These are phyloP conservation scores for Phaeodactylum tricornutum DNA, from an alignment of 108 stramenopile species.

Conservation along the genomic window DNA sequence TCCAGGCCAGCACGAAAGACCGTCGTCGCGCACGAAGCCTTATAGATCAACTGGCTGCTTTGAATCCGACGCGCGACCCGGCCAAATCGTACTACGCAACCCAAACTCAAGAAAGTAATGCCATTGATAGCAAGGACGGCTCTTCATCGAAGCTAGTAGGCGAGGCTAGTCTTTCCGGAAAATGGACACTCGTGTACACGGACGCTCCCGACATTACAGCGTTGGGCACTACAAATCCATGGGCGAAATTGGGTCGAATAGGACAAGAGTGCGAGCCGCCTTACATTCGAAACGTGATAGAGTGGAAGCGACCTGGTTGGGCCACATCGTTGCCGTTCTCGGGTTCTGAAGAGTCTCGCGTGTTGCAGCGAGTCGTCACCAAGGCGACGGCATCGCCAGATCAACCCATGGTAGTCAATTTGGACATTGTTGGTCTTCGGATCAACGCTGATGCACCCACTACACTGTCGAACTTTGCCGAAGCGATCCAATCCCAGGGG, in stretches of 20 bases:
- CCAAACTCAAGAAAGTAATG: no score
- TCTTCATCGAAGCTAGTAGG: not conserved
- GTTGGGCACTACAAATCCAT: constrained; percentile 26
- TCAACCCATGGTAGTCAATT: constrained; percentile 38
- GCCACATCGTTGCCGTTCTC: constrained; percentile 38
- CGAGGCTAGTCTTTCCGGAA: constrained; percentile 33
- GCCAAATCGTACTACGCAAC: constrained; percentile 43
- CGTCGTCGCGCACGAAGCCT: constrained; percentile 21
- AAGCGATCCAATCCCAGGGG: constrained; percentile 16
- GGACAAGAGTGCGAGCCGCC: constrained; percentile 72
- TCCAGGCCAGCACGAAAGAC: constrained; percentile 34
- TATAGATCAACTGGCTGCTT: constrained; percentile 28
- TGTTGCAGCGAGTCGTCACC: constrained; percentile 69
- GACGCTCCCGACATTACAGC: constrained; percentile 80
- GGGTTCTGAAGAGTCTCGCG: constrained; percentile 37
- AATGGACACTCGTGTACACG: constrained; percentile 76
- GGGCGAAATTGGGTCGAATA: constrained; percentile 57
- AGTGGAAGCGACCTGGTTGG: constrained; percentile 64
- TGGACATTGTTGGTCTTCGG: constrained; percentile 59
- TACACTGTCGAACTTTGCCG: not conserved
- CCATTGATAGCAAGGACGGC: constrained; percentile 2
- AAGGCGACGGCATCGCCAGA: constrained; percentile 29
- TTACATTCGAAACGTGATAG: constrained; percentile 71
- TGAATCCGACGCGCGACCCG: constrained; percentile 42
- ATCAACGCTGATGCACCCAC: constrained; percentile 11